Base-by-base conservation (phyloP, 2,329 filamentous ascomycete species). In the Epichloe hybrida region DNA sequence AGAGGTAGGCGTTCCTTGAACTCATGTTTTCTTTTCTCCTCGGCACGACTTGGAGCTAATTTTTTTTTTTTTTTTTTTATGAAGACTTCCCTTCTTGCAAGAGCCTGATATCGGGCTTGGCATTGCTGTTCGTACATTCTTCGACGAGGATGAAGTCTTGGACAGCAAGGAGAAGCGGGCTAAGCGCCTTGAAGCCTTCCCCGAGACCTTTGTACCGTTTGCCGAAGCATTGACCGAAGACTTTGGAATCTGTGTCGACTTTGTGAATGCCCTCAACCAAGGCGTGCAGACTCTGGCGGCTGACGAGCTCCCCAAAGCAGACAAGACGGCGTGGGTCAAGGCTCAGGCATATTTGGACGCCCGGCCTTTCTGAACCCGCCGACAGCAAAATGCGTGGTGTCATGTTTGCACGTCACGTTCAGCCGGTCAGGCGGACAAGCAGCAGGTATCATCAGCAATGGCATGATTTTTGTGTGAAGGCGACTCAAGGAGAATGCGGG, bases 61-160 rank as follows among this genome's bases (percentile, higher is more conserved):
- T 35, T 40, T 12, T 40, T 47, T 39, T 21, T 21, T 21, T 1
- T n/a, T n/a, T n/a, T n/a, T n/a, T n/a, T n/a, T n/a, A 20, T 41
- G 1, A 50, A 81, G 77, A 50, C 69, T 89, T 4, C 85, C 85
- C 8, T 86, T 89, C 63, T 68, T 79, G 20, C 71, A 75, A 17
- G 81, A 87, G 55, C 81, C 84, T 11, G 84, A 90, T 60, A 83
- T 87, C 46, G 84, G 81, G 12, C 75, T 93, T 36, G 86, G 84
- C 31, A 86, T 93, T 54, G 86, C 86, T 1, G 80, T 89, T 40
- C 87, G 88, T 66, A 88, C 84, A 8, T 87, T 87, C 62, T 75
- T 88, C 21, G 84, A 88, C 57, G 85, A 89, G 52, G 72, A 89
- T 46, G 76, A 79, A 48, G 73, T 75, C 20, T 68, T 72, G 8